Evolutionary conservation across 768 basidiomycete species (phyloP).

Genomic region (Cystobasidium onofrii): DNA sequence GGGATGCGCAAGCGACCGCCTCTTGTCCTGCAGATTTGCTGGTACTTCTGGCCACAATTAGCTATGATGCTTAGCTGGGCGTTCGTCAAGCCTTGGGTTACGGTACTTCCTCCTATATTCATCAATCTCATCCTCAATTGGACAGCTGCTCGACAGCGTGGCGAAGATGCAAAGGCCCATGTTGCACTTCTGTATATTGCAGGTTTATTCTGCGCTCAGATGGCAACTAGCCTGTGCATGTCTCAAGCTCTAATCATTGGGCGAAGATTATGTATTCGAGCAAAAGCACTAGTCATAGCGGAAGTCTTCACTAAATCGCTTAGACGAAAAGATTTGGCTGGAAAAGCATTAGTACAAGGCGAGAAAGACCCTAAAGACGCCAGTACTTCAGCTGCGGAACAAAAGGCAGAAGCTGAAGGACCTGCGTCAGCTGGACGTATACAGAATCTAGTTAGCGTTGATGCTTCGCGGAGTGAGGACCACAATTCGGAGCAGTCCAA

Average conservation of each 20-base stretch:
- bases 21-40: constrained; percentile 28
- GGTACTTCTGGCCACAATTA: constrained; percentile 22
- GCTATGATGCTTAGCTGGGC: constrained; percentile 3
- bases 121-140: constrained; percentile 46
- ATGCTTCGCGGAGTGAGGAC: constrained; percentile 20
- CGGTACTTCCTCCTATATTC: constrained; percentile 47
- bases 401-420: constrained; percentile 19
- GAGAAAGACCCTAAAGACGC: constrained; percentile 19
- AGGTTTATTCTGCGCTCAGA: constrained; percentile 46
- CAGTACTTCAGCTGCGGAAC: not conserved
- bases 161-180: constrained; percentile 43
- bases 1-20: not conserved
- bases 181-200: constrained; percentile 47
- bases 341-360: constrained; percentile 32
- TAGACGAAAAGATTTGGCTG: constrained; percentile 46
- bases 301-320: constrained; percentile 49
- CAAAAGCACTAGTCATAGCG: constrained; percentile 46
- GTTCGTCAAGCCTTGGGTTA: constrained; percentile 33
- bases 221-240: constrained; percentile 39
- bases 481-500: too few relatives aligned
- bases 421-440: constrained; percentile 40
- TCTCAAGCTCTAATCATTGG: constrained; percentile 46
- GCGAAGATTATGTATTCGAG: constrained; percentile 45
- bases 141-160: constrained; percentile 43
- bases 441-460: constrained; percentile 41